Evolutionary conservation across 768 basidiomycete genomes (phyloP).

Genomic region (Mycena polygramma): DNA sequence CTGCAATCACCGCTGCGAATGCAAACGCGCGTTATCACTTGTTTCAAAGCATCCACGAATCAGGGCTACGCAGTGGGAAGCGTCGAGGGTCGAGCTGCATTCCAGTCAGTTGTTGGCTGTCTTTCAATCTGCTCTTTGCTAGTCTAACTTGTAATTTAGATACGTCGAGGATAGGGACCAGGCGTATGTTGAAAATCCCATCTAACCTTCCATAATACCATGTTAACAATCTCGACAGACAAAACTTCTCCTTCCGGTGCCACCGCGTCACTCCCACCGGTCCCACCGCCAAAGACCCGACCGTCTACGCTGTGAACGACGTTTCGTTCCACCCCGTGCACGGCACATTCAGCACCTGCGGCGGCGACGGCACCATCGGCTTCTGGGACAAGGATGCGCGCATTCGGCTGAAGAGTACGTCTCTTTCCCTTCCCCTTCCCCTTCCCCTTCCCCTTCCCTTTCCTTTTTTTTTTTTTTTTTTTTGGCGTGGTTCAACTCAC

Average conservation of each 20-base stretch:
- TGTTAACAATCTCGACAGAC: slow-evolving; percentile 49
- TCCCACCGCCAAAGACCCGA: slow-evolving; percentile 67
- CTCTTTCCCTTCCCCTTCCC: background rate
- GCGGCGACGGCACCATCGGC: slow-evolving; percentile 88
- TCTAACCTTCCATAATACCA: background rate
- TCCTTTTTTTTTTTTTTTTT: too few species aligned
- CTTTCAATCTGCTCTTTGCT: background rate
- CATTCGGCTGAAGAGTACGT: slow-evolving; percentile 88
- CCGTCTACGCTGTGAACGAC: slow-evolving; percentile 87
- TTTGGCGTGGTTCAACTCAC: background rate
- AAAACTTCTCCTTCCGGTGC: slow-evolving; percentile 92
- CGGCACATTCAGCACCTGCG: slow-evolving; percentile 88
- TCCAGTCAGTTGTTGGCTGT: slow-evolving; percentile 78
- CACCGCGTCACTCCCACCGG: slow-evolving; percentile 69
- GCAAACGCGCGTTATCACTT: slow-evolving; percentile 90
- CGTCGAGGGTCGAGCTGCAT: slow-evolving; percentile 92
- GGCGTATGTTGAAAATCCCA: slow-evolving; percentile 55
- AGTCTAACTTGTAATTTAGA: slow-evolving; percentile 54
- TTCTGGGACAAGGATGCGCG: slow-evolving; percentile 97
- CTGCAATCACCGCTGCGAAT: slow-evolving; percentile 90
- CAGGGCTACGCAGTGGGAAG: slow-evolving; percentile 89
- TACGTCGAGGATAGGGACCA: slow-evolving; percentile 89
- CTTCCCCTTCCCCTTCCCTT: too few species aligned
- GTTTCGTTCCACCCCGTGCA: slow-evolving; percentile 89
- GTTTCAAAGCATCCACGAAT: slow-evolving; percentile 75